Conservation (phyloP, 2,329 filamentous ascomycete genomes). For the Monosporascus sp. region DNA sequence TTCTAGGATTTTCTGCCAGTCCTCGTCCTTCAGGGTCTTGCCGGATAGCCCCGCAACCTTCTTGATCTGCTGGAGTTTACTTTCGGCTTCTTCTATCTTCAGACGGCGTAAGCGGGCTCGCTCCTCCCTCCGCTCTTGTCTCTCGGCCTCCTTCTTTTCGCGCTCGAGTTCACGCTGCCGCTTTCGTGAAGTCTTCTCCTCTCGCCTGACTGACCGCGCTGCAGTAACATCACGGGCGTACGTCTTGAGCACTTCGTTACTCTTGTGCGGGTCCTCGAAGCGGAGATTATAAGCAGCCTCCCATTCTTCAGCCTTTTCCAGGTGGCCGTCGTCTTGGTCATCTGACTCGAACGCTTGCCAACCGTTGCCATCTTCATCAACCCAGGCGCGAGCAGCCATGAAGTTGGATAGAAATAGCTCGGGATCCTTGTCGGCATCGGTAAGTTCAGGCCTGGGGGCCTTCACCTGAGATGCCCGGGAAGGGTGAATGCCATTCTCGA, state of each 20-base stretch:
- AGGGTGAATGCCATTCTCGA: conserved; percentile 49
- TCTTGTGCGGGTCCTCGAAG: conserved; percentile 85
- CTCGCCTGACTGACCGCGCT: conserved; percentile 77
- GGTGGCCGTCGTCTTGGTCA: conserved; percentile 66
- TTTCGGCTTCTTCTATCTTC: conserved; percentile 85
- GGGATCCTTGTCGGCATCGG: conserved; percentile 78
- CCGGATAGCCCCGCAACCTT: conserved; percentile 77
- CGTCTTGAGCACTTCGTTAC: conserved; percentile 81
- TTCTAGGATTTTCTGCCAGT: conserved; percentile 81
- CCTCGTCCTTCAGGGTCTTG: conserved; percentile 62
- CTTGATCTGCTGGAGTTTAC: conserved; percentile 82
- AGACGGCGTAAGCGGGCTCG: conserved; percentile 79
- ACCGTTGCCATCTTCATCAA: conserved; percentile 58
- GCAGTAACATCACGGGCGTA: conserved; percentile 84
- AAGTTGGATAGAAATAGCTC: conserved; percentile 95
- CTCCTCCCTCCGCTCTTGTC: conserved; percentile 70
- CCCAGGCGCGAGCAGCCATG: conserved; percentile 86
- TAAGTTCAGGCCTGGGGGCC: conserved; percentile 58
- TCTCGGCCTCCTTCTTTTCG: conserved; percentile 72
- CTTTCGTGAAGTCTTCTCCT: conserved; percentile 72
- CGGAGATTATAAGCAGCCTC: conserved; percentile 93
- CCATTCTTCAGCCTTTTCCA: conserved; percentile 73
- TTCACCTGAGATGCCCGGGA: conserved; percentile 45
- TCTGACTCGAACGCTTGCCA: conserved; percentile 89
- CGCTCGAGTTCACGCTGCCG: conserved; percentile 74